Evolutionary conservation across 2,329 filamentous ascomycete species (phyloP).

Genomic region (Exophiala sp.): DNA sequence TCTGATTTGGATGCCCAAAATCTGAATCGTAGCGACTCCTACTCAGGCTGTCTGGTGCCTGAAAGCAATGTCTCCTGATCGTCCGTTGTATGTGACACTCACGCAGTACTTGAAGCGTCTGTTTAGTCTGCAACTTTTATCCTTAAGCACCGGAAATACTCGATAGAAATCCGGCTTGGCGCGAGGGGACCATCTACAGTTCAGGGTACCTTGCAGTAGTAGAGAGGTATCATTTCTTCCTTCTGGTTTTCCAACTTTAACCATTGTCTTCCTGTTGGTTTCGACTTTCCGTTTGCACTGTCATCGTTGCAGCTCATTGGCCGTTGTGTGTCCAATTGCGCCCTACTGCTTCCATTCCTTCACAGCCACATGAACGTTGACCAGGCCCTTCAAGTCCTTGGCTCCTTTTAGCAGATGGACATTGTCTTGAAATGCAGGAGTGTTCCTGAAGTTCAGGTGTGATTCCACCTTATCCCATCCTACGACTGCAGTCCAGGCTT

Average conservation of each 20-base stretch:
- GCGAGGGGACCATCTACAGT: too few relatives aligned
- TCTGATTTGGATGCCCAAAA: background rate
- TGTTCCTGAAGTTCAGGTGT: slow-evolving; percentile 37
- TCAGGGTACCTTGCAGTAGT: too few relatives aligned
- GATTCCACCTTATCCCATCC: slow-evolving; percentile 41
- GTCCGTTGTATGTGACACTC: too few relatives aligned
- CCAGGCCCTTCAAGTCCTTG: slow-evolving; percentile 27
- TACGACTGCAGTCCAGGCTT: slow-evolving; percentile 31
- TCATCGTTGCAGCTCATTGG: background rate
- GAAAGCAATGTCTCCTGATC: background rate
- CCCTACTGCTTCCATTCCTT: slow-evolving; percentile 8
- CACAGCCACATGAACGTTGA: slow-evolving; percentile 24
- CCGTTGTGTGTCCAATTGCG: background rate
- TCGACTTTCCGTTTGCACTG: background rate
- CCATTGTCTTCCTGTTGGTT: background rate
- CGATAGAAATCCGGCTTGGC: too few relatives aligned
- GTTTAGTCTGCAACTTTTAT: too few relatives aligned
- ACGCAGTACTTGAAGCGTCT: too few relatives aligned
- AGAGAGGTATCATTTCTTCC: background rate
- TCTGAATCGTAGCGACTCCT: too few relatives aligned
- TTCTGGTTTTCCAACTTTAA: too few relatives aligned
- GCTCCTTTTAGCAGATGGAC: slow-evolving; percentile 25
- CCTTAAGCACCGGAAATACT: too few relatives aligned
- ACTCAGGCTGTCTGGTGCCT: background rate
- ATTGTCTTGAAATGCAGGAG: slow-evolving; percentile 36